Evolutionary conservation across 73 alveolate genomes (phyloP), one percentile per base, ranked within the genome.

Genomic region (Paraurostyla sp.): DNA sequence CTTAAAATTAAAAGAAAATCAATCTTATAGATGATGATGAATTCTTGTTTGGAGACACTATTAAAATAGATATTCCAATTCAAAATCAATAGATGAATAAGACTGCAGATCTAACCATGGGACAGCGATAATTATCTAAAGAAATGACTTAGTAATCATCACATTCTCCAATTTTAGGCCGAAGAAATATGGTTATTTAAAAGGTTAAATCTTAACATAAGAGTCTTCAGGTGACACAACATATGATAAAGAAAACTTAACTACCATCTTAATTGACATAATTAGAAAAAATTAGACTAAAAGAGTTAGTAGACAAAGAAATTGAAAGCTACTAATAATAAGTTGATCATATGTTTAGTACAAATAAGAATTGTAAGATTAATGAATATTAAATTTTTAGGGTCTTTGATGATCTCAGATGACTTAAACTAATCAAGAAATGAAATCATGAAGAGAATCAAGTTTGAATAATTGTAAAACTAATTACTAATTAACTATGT

Each of bases 381-480:
- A 43, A 15, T 25, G 16, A 45, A 23, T 48, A 43, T 49, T 45
- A 23, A 43, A 23, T 33, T 73, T 73, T 0, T 45, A 73, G 86
- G 86, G 86, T 73, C 86, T n/a, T 45, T 49, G 2, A 73, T 73
- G 86, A 73, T 73, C 4, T 73, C 86, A 20, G 86, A 43, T 73
- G 86, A 73, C 18, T 45, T 48, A 50, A 73, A 73, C 27, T 2
- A 23, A 30, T 48, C 22, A 25, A 43, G 86, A 48, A 73, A 73
- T 73, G 86, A 73, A 7, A 71, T 43, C 0, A 73, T 73, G 86
- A 73, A 73, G 46, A 32, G 86, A 16, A 25, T 73, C n/a, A 73
- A 73, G 30, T 73, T 73, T 48, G 86, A 73, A 27, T 18, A 73
- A 45, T 27, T 73, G 86, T 73, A 73, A 43, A 32, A 9, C 30